Conservation (phyloP, 192 early-diverging fungal species). For the Backusella psychrophila region DNA sequence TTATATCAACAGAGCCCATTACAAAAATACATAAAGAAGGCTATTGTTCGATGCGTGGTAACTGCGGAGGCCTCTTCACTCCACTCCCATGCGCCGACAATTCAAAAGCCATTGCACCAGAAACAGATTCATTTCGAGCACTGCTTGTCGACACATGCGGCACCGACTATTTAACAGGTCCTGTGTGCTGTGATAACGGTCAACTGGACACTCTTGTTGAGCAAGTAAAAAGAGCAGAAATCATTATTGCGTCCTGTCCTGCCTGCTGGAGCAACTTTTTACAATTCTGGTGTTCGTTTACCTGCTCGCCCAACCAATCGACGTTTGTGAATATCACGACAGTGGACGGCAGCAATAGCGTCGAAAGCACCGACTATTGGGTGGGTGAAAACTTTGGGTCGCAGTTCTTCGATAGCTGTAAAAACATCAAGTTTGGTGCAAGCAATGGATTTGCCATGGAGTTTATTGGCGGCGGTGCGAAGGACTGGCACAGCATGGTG, state of each 20-base stretch:
- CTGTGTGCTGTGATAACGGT: slow-evolving; percentile 54
- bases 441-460: slow-evolving; percentile 69
- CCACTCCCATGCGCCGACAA: slow-evolving; percentile 54
- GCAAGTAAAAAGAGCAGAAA: slow-evolving; percentile 50
- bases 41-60: slow-evolving; percentile 58
- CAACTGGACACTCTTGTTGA: slow-evolving; percentile 48
- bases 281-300: slow-evolving; percentile 63
- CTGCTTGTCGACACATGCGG: slow-evolving; percentile 55
- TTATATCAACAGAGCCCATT: slow-evolving; percentile 5
- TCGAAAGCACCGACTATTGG: slow-evolving; percentile 47
- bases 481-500: slow-evolving; percentile 53
- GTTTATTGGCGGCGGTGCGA: slow-evolving; percentile 62
- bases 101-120: slow-evolving; percentile 45
- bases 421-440: slow-evolving; percentile 65
- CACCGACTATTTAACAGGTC: slow-evolving; percentile 37
- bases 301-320: slow-evolving; percentile 64
- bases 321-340: slow-evolving; percentile 61
- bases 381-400: slow-evolving; percentile 54
- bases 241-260: slow-evolving; percentile 57
- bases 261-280: slow-evolving; percentile 68
- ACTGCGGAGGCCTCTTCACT: slow-evolving; percentile 42
- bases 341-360: slow-evolving; percentile 32
- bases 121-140: slow-evolving; percentile 31
- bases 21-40: slow-evolving; percentile 45
- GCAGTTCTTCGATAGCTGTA: slow-evolving; percentile 60